These are phyloP conservation scores for Dalbergia oliveri DNA, from an alignment of 306 rosid genomes.

Conservation along the genomic window DNA sequence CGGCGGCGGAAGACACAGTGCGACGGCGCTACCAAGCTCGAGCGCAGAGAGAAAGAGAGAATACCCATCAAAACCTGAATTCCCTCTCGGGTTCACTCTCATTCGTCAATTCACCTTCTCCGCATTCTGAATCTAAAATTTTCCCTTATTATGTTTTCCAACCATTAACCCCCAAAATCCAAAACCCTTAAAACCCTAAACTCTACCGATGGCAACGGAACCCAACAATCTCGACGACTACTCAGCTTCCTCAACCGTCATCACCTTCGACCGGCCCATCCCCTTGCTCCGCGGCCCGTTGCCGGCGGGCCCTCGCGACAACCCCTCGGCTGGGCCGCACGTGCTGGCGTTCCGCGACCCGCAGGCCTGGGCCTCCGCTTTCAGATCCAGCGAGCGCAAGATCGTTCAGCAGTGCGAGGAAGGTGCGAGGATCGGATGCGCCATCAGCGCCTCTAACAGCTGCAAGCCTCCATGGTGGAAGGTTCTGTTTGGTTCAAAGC, in stretches of 20 bases:
- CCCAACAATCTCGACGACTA: constrained; percentile 54
- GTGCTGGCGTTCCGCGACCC: constrained; percentile 74
- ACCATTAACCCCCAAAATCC: not conserved
- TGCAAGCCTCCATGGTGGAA: constrained; percentile 89
- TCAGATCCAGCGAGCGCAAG: constrained; percentile 61
- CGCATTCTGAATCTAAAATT: not conserved
- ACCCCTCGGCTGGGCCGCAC: constrained; percentile 57
- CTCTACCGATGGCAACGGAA: constrained; percentile 49
- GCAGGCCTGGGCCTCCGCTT: constrained; percentile 73
- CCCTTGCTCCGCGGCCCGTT: constrained; percentile 76
- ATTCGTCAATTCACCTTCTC: not conserved
- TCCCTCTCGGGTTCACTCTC: not conserved
- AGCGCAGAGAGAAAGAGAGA: not conserved
- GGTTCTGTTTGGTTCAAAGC: constrained; percentile 52
- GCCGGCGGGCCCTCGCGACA: constrained; percentile 53
- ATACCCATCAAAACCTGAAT: not conserved
- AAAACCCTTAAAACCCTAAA: not conserved
- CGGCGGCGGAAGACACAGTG: constrained; percentile 11
- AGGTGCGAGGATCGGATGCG: constrained; percentile 73
- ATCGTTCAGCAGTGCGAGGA: constrained; percentile 72
- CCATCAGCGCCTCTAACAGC: constrained; percentile 52
- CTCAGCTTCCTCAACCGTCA: constrained; percentile 62
- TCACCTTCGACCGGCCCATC: constrained; percentile 63
- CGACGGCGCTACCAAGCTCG: not conserved
- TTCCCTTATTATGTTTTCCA: not conserved